Evolutionary conservation across 2,329 filamentous ascomycete species (phyloP).

Genomic region (Epichloe baconii): DNA sequence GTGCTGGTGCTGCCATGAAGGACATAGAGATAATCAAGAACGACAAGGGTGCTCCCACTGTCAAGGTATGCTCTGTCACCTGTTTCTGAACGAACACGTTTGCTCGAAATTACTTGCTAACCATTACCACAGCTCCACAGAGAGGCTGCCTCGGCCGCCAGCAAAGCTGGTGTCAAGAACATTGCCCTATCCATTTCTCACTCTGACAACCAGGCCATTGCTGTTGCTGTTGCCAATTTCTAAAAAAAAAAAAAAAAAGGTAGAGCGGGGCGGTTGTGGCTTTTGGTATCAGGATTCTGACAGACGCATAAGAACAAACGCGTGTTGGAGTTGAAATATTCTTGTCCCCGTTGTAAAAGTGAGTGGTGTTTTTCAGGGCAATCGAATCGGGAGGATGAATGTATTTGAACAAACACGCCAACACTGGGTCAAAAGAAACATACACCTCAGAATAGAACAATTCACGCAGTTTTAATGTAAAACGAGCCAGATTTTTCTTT

Average conservation of each 20-base stretch:
- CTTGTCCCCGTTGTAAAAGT: neutral
- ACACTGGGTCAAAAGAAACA: neutral
- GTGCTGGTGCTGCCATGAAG: conserved; percentile 77
- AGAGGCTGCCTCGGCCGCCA: conserved; percentile 69
- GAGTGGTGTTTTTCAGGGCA: neutral
- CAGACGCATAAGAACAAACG: neutral
- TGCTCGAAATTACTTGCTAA: conserved; percentile 21
- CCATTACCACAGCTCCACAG: conserved; percentile 58
- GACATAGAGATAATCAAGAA: conserved; percentile 88
- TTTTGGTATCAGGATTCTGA: conserved; percentile 7
- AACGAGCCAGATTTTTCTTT: neutral
- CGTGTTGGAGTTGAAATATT: neutral
- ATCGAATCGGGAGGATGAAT: neutral
- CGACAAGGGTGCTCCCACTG: conserved; percentile 68
- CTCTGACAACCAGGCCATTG: conserved; percentile 85
- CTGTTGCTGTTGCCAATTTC: conserved; percentile 77
- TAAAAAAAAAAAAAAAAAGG: conserved; percentile 28
- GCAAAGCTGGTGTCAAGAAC: conserved; percentile 73
- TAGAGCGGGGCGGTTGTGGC: conserved; percentile 3
- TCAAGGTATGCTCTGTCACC: conserved; percentile 52
- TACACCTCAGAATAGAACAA: conserved; percentile 2
- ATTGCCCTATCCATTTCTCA: conserved; percentile 94
- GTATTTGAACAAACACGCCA: neutral
- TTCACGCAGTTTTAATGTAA: conserved; percentile 3
- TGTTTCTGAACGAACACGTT: neutral